A percentile compares a stretch with the other conserved stretches of the same genome.
Conservation (phyloP, 2,329 filamentous ascomycete genomes). For the Hansfordia pulvinata region DNA sequence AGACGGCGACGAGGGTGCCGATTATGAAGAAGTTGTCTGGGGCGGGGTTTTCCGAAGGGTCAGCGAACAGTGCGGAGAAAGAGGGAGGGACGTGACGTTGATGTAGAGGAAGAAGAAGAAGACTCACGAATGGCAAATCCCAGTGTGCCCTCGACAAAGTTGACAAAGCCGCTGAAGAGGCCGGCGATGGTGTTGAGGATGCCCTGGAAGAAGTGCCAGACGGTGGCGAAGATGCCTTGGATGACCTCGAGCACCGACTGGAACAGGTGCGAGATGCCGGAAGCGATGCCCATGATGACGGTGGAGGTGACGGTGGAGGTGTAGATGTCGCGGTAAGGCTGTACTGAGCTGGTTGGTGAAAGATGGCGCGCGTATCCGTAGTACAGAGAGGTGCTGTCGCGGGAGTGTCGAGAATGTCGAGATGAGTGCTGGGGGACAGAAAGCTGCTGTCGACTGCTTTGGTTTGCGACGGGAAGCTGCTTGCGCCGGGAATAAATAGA, state of each 20-base stretch:
- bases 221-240: conserved; percentile 10
- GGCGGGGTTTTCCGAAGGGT: not conserved
- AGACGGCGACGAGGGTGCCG: conserved; percentile 14
- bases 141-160: conserved; percentile 16
- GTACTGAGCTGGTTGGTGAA: too few relatives aligned
- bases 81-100: not conserved
- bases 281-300: conserved; percentile 14
- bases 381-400: too few relatives aligned
- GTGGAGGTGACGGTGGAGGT: not conserved
- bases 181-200: conserved; percentile 9
- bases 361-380: too few relatives aligned
- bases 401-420: too few relatives aligned
- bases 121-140: conserved; percentile 18
- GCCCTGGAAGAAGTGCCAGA: conserved; percentile 14
- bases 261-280: conserved; percentile 15
- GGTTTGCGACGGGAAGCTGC: too few relatives aligned
- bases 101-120: not conserved
- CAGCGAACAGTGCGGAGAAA: conserved; percentile 1
- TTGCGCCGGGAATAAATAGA: too few relatives aligned
- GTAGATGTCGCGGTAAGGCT: too few relatives aligned
- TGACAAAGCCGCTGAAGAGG: conserved; percentile 9
- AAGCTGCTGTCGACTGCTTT: too few relatives aligned
- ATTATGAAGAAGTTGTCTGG: conserved; percentile 19
- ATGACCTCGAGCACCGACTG: conserved; percentile 11
- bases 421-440: too few relatives aligned